phyloP scores from a whole-genome alignment of 208 protist genomes.

The Wallacemonas sp. region DNA sequence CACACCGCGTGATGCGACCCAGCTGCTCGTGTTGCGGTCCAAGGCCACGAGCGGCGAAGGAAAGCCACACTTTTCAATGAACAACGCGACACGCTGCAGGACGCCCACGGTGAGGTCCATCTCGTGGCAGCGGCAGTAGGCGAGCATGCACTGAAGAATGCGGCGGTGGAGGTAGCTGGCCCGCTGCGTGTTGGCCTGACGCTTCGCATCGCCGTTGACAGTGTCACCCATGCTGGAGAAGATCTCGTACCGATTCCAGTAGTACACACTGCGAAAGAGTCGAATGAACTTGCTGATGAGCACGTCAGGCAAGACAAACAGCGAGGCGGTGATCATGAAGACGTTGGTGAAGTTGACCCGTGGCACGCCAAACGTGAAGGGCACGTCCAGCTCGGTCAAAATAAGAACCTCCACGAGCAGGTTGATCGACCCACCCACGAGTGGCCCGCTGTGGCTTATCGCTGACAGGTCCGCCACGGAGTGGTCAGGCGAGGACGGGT shows the following conservation, averaged over 20 bases:
- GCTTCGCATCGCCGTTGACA: not conserved
- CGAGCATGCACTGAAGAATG: constrained; percentile 53
- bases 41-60: constrained; percentile 11
- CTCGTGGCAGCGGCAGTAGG: constrained; percentile 65
- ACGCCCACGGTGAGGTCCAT: constrained; percentile 47
- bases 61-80: constrained; percentile 39
- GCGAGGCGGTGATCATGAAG: constrained; percentile 57
- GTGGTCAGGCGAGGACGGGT: not conserved
- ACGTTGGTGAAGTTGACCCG: constrained; percentile 63
- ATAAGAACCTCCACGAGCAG: constrained; percentile 62
- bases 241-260: constrained; percentile 16
- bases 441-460: not conserved
- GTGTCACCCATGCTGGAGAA: constrained; percentile 20
- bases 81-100: constrained; percentile 41
- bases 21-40: constrained; percentile 1
- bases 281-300: constrained; percentile 63
- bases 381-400: constrained; percentile 50
- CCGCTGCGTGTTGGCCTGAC: constrained; percentile 15
- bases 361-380: constrained; percentile 53
- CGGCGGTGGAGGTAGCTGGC: constrained; percentile 48
- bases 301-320: constrained; percentile 63
- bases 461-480: constrained; percentile 4
- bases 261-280: constrained; percentile 49
- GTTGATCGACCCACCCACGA: constrained; percentile 59
- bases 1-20: not conserved